phyloP scores from a whole-genome alignment of 139 green algal species.

The Tetradesmus lagerheimii region DNA sequence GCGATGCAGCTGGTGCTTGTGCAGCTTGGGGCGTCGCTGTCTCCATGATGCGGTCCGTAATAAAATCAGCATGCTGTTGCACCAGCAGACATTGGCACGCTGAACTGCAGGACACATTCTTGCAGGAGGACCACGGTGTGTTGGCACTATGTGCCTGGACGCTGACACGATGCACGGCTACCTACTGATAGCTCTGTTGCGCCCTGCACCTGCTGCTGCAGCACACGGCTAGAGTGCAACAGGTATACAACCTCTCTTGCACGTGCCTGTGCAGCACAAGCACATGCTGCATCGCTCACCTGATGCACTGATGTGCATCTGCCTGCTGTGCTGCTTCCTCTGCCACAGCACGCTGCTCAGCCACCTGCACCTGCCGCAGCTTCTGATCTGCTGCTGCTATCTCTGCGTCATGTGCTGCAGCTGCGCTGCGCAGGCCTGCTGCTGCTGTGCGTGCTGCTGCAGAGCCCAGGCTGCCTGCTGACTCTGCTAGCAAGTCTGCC shows the following conservation, averaged over 20 bases:
- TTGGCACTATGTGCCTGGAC: background rate
- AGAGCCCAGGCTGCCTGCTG: slow-evolving; percentile 6
- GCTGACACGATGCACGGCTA: background rate
- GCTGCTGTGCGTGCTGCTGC: slow-evolving; percentile 6
- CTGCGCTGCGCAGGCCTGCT: background rate
- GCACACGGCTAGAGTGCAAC: no score
- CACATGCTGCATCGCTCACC: background rate
- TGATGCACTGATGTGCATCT: background rate
- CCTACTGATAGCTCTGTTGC: background rate
- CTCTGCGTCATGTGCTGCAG: background rate
- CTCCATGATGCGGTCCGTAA: background rate
- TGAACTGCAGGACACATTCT: background rate
- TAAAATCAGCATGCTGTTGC: background rate
- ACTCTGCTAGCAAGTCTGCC: slow-evolving; percentile 23
- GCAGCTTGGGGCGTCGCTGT: no score
- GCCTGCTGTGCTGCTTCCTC: background rate
- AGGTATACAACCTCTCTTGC: no score
- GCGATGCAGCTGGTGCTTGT: no score
- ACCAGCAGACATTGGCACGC: background rate
- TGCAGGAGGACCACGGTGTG: background rate
- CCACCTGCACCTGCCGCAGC: background rate
- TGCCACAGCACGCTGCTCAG: background rate
- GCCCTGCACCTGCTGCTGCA: background rate
- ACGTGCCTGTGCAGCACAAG: background rate
- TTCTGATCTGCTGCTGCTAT: background rate